phyloP scores from a whole-genome alignment of 495 filamentous ascomycete genomes.

The Aspergillus nidulans region DNA sequence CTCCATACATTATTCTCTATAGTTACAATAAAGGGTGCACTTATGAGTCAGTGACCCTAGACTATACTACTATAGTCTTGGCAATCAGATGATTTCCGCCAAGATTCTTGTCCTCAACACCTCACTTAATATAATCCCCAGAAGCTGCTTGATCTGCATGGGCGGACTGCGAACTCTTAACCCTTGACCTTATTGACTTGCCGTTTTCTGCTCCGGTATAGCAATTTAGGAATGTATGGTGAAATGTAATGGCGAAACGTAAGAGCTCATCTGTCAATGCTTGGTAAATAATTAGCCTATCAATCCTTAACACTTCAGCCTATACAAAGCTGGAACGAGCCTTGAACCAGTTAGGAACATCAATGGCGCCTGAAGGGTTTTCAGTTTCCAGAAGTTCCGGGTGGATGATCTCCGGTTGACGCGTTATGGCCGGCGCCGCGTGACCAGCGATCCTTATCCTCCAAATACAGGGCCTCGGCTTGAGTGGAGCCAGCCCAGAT shows the following conservation, averaged over 20 bases:
- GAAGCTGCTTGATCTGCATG: neutral
- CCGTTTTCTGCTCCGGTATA: neutral
- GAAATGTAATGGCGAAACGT: too few species aligned
- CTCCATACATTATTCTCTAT: too few species aligned
- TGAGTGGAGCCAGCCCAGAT: constrained; percentile 18
- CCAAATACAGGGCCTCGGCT: constrained; percentile 14
- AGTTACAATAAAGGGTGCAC: too few species aligned
- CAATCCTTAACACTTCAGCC: too few species aligned
- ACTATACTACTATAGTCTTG: constrained; percentile 13
- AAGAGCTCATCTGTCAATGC: too few species aligned
- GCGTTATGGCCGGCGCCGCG: constrained; percentile 20
- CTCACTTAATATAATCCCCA: neutral
- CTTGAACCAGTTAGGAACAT: too few species aligned
- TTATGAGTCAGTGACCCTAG: too few species aligned
- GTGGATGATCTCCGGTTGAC: constrained; percentile 15
- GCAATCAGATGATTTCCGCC: constrained; percentile 5
- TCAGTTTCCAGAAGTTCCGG: neutral
- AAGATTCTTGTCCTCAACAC: neutral
- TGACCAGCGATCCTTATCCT: constrained; percentile 26
- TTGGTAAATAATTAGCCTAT: too few species aligned
- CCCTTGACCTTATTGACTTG: neutral
- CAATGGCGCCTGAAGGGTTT: too few species aligned
- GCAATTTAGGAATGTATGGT: too few species aligned
- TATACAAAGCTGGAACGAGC: too few species aligned
- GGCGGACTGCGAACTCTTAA: neutral